Evolutionary conservation across 2,329 filamentous ascomycete genomes (phyloP).

Genomic region (Colletotrichum orchidophilum): DNA sequence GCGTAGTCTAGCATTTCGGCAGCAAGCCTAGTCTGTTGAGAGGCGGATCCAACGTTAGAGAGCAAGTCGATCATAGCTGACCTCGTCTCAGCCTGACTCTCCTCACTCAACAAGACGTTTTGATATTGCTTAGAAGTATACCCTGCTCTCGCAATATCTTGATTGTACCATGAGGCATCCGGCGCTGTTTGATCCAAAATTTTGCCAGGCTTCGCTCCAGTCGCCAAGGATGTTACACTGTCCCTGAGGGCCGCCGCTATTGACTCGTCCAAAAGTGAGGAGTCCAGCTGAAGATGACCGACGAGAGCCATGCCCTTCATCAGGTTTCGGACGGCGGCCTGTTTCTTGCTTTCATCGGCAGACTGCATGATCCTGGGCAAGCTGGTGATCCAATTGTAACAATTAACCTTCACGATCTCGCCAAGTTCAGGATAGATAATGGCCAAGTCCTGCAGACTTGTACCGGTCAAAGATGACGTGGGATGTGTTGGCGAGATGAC

Average conservation of each 20-base stretch:
- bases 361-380: conserved; percentile 86
- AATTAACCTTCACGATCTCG: conserved; percentile 72
- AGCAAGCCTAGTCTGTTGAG: conserved; percentile 69
- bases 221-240: conserved; percentile 65
- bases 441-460: conserved; percentile 69
- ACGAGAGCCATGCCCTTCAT: conserved; percentile 76
- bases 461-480: conserved; percentile 48
- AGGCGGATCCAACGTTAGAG: conserved; percentile 61
- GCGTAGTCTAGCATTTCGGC: conserved; percentile 72
- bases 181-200: conserved; percentile 44
- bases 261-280: conserved; percentile 72
- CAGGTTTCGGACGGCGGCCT: conserved; percentile 78
- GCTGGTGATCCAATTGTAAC: conserved; percentile 84
- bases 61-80: conserved; percentile 67
- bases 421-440: conserved; percentile 69
- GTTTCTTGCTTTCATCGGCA: conserved; percentile 82
- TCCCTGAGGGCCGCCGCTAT: conserved; percentile 78
- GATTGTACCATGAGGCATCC: conserved; percentile 42
- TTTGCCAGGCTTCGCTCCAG: conserved; percentile 42
- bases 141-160: conserved; percentile 38
- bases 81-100: conserved; percentile 73
- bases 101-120: conserved; percentile 69
- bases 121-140: conserved; percentile 55
- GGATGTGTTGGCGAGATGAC: conserved; percentile 67
- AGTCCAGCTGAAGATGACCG: conserved; percentile 69